Evolutionary conservation across 768 basidiomycete species (phyloP).

Genomic region (Rhodocollybia butyracea): DNA sequence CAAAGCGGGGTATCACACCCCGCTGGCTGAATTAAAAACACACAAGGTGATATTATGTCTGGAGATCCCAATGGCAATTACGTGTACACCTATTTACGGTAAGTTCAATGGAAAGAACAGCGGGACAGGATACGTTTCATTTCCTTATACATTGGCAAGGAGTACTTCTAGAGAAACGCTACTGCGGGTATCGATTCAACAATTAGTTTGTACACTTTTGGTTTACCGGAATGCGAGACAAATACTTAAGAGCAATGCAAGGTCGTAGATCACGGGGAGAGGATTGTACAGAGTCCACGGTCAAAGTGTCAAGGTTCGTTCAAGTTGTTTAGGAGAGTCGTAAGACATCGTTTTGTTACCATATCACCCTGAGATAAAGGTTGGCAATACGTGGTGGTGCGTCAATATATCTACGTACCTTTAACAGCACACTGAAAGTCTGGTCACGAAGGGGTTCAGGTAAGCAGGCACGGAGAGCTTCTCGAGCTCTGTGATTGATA

Average conservation of each 20-base stretch:
- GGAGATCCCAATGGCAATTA: no score
- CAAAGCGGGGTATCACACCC: no score
- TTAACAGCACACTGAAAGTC: conserved; percentile 88
- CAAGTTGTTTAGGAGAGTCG: conserved; percentile 85
- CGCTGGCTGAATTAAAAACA: no score
- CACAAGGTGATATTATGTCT: no score
- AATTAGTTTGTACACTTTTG: conserved; percentile 10
- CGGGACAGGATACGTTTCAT: no score
- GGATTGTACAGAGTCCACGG: conserved; percentile 6
- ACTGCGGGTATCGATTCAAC: no score
- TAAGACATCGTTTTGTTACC: conserved; percentile 94
- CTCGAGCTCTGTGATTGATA: conserved; percentile 69
- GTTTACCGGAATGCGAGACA: conserved; percentile 2
- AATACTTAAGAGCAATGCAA: conserved; percentile 3
- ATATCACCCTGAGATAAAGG: conserved; percentile 74
- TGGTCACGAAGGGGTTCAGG: conserved; percentile 94
- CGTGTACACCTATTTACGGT: no score
- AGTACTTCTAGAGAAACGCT: no score
- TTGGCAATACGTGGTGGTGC: no score
- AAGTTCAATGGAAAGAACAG: no score
- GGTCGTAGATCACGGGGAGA: no score
- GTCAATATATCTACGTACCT: conserved; percentile 45
- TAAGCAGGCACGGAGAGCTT: conserved; percentile 91
- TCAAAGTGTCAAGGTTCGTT: conserved; percentile 52
- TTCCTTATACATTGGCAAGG: no score